Base-by-base conservation (phyloP, 179 eudicot genomes). In the Monotropa hypopitys region DNA sequence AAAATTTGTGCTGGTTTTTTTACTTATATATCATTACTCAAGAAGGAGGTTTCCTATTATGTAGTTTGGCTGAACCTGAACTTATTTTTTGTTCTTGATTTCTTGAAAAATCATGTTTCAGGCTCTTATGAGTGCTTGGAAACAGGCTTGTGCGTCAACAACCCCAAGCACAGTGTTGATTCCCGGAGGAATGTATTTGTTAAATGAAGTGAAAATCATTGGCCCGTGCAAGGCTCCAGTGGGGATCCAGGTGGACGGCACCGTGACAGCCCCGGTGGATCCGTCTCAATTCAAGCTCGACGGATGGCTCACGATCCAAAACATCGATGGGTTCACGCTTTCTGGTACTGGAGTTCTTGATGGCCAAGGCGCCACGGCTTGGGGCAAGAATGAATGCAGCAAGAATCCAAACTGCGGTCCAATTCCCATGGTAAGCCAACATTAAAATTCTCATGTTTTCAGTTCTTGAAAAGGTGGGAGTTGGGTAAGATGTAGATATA, bases 361-460 rank as follows among this genome's bases (percentile, higher is more conserved):
- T 30, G 88, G 92, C 62, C 78, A 83, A 43, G 92, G 92, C 2
- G 38, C 57, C 13, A 33, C 3, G 12, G 83, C 90, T 3, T 88
- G 92, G 90, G 35, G 51, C 13, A 5, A 38, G 4, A 81, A 81
- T 42, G 72, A 80, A 9, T 83, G 86, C 45, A 26, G 56, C 51
- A 80, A 73, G 46, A 80, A 80, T 6, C 15, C 49, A 3, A 79
- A 63, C 2, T 88, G 89, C 80, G 21, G 5, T 12, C 38, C 72
- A 51, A 43, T 82, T 47, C 88, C 88, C 38, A 54, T 43, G 8
- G 91, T 88, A 81, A 70, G 76, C 5, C 16, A 7, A 28, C 7
- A 15, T 49, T 15, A 5, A 51, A 5, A n/a, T 7, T 4, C 21
- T 15, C 23, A 13, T 20, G 8, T 57, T 35, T 33, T 21, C 7